Evolutionary conservation across 345 rosid species (phyloP), one percentile per base, ranked within the genome.

Genomic region (Draba incana): DNA sequence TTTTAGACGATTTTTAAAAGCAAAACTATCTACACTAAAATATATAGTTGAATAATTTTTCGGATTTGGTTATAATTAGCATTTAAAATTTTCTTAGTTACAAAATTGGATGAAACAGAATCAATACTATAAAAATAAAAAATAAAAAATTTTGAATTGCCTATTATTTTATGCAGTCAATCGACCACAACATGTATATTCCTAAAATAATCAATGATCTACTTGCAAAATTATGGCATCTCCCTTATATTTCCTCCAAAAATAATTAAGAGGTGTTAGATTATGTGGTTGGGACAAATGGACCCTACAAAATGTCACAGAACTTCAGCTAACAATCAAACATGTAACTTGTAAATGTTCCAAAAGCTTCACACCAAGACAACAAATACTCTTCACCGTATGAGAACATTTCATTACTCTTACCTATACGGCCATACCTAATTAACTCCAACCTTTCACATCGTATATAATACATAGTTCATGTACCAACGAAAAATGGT

Each of bases 291-390:
- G 73, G 68, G 68, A 60, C 68, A 44, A 67, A 66, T 30, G 25
- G 68, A 52, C 58, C 78, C 72, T 65, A 60, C 70, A 70, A 67
- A 44, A 16, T 66, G 78, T 67, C 50, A 35, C 51, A 74, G 13
- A 74, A 14, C 55, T 58, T 59, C 30, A 52, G 49, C 35, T 43
- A 60, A 60, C 78, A 60, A 60, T 42, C 60, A 74, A 67, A 74
- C 78, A 74, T 74, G n/a, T 66, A 74, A 60, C 68, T 74, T 74
- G 78, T 74, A 51, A 66, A 60, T 74, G 73, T 74, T 66, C 38
- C 72, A 38, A 74, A 66, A 60, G 51, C 51, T 52, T 60, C 63
- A 66, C 45, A 51, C 63, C 63, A 35, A 44, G 72, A 74, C 73
- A 74, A 67, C 72, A 39, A 74, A 35, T 16, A 66, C 48, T 66